Evolutionary conservation across 108 stramenopile genomes (phyloP).

Genomic region (Stephanodiscus triporus): DNA sequence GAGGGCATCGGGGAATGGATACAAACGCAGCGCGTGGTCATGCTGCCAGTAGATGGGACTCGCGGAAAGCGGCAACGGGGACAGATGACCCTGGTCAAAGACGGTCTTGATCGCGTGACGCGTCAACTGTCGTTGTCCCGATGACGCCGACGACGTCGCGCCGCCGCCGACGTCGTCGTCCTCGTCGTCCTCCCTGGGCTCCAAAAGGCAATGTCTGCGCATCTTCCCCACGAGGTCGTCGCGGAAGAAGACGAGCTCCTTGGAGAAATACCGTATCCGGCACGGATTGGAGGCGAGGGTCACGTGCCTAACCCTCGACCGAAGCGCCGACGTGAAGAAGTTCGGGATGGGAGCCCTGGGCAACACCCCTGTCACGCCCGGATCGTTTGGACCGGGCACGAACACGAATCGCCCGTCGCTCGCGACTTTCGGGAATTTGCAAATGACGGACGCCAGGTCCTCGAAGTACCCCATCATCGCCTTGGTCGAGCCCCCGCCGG

Average conservation of each 20-base stretch:
- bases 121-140: conserved; percentile 23
- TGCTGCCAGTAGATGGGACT: conserved; percentile 91
- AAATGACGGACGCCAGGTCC: conserved; percentile 67
- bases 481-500: conserved; percentile 40
- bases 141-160: not conserved
- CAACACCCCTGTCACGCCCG: conserved; percentile 59
- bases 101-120: conserved; percentile 83
- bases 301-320: conserved; percentile 51
- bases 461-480: conserved; percentile 64
- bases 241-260: conserved; percentile 91
- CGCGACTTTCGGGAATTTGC: conserved; percentile 58
- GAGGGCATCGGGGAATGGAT: conserved; percentile 91
- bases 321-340: conserved; percentile 54
- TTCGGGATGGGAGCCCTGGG: conserved; percentile 73
- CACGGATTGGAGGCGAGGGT: conserved; percentile 85
- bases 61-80: conserved; percentile 70
- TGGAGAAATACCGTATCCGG: conserved; percentile 81
- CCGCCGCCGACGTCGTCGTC: conserved; percentile 9
- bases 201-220: conserved; percentile 68
- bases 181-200: conserved; percentile 57
- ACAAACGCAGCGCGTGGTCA: conserved; percentile 89
- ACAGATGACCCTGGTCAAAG: conserved; percentile 91
- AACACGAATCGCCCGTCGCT: conserved; percentile 79
- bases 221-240: conserved; percentile 88
- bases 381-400: conserved; percentile 93